These are phyloP conservation scores for Microthlaspi erraticum DNA, from an alignment of 345 rosid genomes.

Conservation along the genomic window DNA sequence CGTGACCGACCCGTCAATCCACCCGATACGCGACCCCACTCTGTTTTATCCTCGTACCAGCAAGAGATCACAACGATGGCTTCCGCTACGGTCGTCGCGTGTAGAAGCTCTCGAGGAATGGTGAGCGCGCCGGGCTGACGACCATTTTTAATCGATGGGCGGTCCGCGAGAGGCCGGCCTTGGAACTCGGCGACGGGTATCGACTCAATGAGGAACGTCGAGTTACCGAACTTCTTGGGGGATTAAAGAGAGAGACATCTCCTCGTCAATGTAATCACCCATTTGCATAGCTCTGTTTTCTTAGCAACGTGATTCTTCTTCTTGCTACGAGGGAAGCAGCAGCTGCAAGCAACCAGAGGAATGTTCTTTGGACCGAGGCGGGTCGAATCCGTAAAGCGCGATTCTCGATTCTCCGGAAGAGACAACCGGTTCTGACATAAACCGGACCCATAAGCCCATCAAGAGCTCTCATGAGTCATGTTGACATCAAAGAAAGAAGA, in stretches of 20 bases:
- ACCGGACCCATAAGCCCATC: constrained; percentile 99
- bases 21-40: constrained; percentile 93
- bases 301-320: constrained; percentile 61
- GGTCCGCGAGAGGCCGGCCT: constrained; percentile 98
- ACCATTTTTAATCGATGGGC: constrained; percentile 90
- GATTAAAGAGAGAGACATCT: constrained; percentile 68
- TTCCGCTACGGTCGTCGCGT: constrained; percentile 95
- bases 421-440: constrained; percentile 97
- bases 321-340: constrained; percentile 70
- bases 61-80: constrained; percentile 97
- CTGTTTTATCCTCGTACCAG: constrained; percentile 99
- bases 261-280: constrained; percentile 91
- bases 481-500: constrained; percentile 97
- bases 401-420: constrained; percentile 88
- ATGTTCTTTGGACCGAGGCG: constrained; percentile 79
- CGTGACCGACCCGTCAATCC: constrained; percentile 99
- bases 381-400: constrained; percentile 93
- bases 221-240: constrained; percentile 94
- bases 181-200: constrained; percentile 96
- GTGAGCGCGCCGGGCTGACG: constrained; percentile 97
- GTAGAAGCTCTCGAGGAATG: constrained; percentile 86
- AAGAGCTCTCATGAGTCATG: constrained; percentile 99
- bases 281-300: constrained; percentile 81
- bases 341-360: constrained; percentile 69
- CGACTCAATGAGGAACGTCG: constrained; percentile 80